A percentile compares a stretch with the other conserved stretches of the same genome.
Conservation (phyloP, 345 rosid genomes). For the Hirschfeldia incana region DNA sequence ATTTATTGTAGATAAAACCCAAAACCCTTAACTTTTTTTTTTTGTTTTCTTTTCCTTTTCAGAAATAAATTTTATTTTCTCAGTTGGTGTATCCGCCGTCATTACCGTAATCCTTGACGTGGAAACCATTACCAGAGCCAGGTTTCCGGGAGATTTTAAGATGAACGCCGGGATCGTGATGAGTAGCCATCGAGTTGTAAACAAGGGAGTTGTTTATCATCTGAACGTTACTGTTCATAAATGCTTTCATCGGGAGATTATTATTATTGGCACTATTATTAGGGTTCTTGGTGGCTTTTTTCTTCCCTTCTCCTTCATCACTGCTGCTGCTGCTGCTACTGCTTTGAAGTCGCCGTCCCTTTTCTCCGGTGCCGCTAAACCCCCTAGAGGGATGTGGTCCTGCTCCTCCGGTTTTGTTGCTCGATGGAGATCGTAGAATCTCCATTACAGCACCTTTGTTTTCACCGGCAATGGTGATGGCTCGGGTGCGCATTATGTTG, state of each 20-base stretch:
- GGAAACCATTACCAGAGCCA: slow-evolving; percentile 42
- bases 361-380: slow-evolving; percentile 25
- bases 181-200: slow-evolving; percentile 58
- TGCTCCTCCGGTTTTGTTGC: slow-evolving; percentile 23
- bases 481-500: slow-evolving; percentile 45
- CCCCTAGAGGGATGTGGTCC: slow-evolving; percentile 31
- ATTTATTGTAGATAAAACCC: neutral
- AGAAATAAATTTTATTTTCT: neutral
- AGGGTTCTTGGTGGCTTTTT: slow-evolving; percentile 28
- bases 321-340: slow-evolving; percentile 42
- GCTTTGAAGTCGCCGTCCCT: slow-evolving; percentile 36
- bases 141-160: slow-evolving; percentile 57
- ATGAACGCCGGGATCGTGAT: slow-evolving; percentile 86
- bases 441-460: slow-evolving; percentile 93
- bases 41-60: neutral
- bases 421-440: slow-evolving; percentile 53
- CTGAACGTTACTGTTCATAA: slow-evolving; percentile 84
- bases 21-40: neutral
- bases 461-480: slow-evolving; percentile 83
- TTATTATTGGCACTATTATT: neutral
- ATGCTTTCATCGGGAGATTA: slow-evolving; percentile 53
- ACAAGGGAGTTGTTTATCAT: slow-evolving; percentile 82
- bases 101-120: slow-evolving; percentile 45
- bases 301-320: slow-evolving; percentile 47
- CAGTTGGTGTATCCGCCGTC: slow-evolving; percentile 40